These are phyloP conservation scores for Saturnispora mendoncae DNA, from an alignment of 805 yeast species.

Conservation along the genomic window DNA sequence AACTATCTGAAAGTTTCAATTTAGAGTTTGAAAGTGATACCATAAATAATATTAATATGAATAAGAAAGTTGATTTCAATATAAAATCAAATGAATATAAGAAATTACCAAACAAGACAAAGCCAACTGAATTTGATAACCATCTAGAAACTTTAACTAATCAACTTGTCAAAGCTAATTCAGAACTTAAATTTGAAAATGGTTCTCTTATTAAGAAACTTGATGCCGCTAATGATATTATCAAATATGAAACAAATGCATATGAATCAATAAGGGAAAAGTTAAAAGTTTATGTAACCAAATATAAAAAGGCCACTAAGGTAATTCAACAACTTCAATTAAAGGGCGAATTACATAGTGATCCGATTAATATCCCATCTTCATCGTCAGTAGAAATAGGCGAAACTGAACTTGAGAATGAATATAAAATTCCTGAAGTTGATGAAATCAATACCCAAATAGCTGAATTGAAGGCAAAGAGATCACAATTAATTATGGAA, in stretches of 20 bases:
- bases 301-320: conserved; percentile 9
- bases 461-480: conserved; percentile 7
- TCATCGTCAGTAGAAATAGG: no score
- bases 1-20: neutral
- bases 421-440: conserved; percentile 4
- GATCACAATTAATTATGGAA: conserved; percentile 1
- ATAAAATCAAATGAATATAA: conserved; percentile 6
- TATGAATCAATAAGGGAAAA: conserved; percentile 13
- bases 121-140: conserved; percentile 12
- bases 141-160: conserved; percentile 10
- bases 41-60: neutral
- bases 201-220: neutral
- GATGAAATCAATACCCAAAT: conserved; percentile 11
- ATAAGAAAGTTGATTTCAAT: conserved; percentile 4
- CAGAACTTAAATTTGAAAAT: conserved; percentile 7
- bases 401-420: no score
- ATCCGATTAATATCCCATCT: no score
- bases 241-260: conserved; percentile 17
- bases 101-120: conserved; percentile 5
- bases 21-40: conserved; percentile 3
- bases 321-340: neutral
- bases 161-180: conserved; percentile 3
- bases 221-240: conserved; percentile 22
- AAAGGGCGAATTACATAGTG: no score
- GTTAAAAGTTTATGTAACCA: conserved; percentile 11